Evolutionary conservation across 1,284 basidiomycete species (phyloP).

Genomic region (Austroboletus novae-zelandiae): DNA sequence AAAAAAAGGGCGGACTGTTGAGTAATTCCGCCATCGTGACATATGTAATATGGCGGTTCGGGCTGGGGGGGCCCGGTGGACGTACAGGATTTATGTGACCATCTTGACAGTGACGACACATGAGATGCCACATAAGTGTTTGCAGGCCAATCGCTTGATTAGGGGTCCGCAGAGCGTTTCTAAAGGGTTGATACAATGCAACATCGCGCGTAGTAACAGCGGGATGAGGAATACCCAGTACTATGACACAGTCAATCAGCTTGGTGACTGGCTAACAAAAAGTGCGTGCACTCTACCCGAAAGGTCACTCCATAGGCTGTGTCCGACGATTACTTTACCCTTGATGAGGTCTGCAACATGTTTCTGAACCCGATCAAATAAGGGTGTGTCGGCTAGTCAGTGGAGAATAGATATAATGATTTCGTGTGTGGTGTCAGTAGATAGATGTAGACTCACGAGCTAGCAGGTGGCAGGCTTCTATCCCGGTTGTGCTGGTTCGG

Average conservation of each 20-base stretch:
- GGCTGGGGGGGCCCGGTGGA: constrained; percentile 12
- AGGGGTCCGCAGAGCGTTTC: constrained; percentile 61
- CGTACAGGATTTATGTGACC: constrained; percentile 66
- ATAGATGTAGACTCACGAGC: constrained; percentile 39
- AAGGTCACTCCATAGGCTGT: constrained; percentile 75
- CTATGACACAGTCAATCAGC: constrained; percentile 36
- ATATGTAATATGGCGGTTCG: neutral
- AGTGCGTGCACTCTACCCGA: constrained; percentile 49
- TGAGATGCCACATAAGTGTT: constrained; percentile 76
- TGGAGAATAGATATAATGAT: constrained; percentile 3
- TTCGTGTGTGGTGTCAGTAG: neutral
- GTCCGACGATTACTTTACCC: constrained; percentile 68
- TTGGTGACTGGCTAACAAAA: constrained; percentile 7
- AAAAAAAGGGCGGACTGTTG: constrained; percentile 9
- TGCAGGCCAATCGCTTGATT: constrained; percentile 68
- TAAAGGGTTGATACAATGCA: constrained; percentile 75
- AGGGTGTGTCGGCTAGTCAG: constrained; percentile 25
- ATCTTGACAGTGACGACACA: constrained; percentile 72
- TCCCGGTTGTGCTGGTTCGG: constrained; percentile 69
- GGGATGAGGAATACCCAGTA: constrained; percentile 77
- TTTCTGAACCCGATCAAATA: constrained; percentile 61
- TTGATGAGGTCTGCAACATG: constrained; percentile 60
- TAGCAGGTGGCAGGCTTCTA: constrained; percentile 52
- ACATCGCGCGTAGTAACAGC: constrained; percentile 80
- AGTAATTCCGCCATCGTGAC: constrained; percentile 10